phyloP scores from a whole-genome alignment of 306 rosid genomes.

The Sesbania bispinosa region DNA sequence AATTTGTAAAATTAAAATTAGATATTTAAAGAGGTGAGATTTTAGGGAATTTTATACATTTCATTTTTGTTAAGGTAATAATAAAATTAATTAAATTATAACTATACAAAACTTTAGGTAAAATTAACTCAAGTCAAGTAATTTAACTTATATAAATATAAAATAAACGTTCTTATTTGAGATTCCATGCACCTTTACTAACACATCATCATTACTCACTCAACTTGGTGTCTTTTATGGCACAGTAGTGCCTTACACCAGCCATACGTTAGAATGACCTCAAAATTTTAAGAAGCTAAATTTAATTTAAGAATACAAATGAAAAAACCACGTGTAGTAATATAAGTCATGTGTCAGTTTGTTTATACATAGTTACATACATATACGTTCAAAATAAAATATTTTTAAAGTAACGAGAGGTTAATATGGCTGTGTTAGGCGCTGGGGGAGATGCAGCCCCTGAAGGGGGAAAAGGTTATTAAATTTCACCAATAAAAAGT shows the following conservation, averaged over 20 bases:
- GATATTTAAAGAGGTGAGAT: too few species aligned
- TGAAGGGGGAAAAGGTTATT: background rate
- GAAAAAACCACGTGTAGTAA: background rate
- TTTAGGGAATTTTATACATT: too few species aligned
- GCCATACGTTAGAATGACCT: conserved; percentile 36
- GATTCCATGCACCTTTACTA: too few species aligned
- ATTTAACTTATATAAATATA: too few species aligned
- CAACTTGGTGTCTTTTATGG: background rate
- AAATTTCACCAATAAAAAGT: background rate
- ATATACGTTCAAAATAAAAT: too few species aligned
- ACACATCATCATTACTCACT: background rate
- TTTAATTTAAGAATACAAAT: background rate
- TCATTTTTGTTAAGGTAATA: too few species aligned
- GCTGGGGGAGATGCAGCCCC: too few species aligned
- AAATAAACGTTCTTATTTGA: too few species aligned
- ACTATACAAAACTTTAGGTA: too few species aligned
- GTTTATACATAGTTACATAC: too few species aligned
- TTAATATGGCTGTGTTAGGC: background rate
- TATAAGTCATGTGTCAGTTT: background rate
- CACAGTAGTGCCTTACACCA: conserved; percentile 17
- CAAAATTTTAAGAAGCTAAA: conserved; percentile 14
- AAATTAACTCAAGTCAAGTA: background rate
- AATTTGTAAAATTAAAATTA: too few species aligned
- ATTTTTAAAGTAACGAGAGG: background rate
- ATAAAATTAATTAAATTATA: too few species aligned